Conservation (phyloP, 108 stramenopile genomes). For the Cylindrotheca fusiformis region DNA sequence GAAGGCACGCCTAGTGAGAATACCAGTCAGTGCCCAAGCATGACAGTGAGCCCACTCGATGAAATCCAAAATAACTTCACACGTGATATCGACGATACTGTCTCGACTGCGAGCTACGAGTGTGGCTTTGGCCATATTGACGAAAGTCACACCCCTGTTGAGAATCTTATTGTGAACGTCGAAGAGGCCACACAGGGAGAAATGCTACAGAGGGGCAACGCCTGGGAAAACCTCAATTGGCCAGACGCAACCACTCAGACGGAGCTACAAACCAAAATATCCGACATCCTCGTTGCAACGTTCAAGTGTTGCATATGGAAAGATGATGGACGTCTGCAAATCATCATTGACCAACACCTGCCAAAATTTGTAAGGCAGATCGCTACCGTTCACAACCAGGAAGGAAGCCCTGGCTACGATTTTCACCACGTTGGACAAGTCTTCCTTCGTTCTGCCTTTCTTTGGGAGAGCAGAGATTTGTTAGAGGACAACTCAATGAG, state of each 20-base stretch:
- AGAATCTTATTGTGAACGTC: no score
- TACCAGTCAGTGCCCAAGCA: neutral
- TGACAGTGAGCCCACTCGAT: neutral
- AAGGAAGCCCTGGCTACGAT: neutral
- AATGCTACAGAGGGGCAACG: neutral
- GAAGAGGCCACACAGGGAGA: neutral
- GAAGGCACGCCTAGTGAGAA: neutral
- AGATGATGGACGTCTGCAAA: neutral
- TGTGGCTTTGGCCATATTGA: no score
- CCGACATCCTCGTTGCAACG: neutral
- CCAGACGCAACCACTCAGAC: neutral
- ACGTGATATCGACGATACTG: neutral
- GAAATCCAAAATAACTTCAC: neutral
- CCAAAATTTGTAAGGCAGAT: neutral
- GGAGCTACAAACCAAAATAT: neutral
- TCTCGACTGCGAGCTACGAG: neutral
- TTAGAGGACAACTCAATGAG: neutral
- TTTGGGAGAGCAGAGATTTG: neutral
- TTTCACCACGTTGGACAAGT: neutral
- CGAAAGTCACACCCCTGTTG: no score
- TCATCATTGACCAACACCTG: neutral
- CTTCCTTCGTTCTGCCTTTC: neutral
- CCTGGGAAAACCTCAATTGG: neutral
- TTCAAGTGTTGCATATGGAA: neutral
- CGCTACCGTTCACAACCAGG: neutral